phyloP scores from a whole-genome alignment of 1,139 yeast species.

The Wickerhamomyces sp. region DNA sequence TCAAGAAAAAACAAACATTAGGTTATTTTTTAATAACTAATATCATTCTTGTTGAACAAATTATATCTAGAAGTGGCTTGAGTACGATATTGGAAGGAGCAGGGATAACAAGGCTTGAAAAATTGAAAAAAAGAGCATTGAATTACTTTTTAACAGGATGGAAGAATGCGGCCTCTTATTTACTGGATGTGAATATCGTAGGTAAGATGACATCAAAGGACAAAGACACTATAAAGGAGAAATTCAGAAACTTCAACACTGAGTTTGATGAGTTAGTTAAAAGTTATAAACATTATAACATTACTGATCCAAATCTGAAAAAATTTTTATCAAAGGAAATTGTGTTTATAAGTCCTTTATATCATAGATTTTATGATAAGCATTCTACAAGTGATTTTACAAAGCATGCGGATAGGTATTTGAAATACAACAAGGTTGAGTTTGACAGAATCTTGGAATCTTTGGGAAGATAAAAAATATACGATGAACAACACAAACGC shows the following conservation, averaged over 20 bases:
- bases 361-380: slow-evolving; percentile 77
- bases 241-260: slow-evolving; percentile 74
- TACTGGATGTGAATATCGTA: slow-evolving; percentile 70
- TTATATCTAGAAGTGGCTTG: slow-evolving; percentile 58
- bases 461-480: slow-evolving; percentile 20
- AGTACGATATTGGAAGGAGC: slow-evolving; percentile 53
- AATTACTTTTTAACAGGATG: slow-evolving; percentile 79
- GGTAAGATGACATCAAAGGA: slow-evolving; percentile 59
- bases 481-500: not conserved
- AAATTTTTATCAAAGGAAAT: slow-evolving; percentile 62
- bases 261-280: slow-evolving; percentile 74
- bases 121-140: slow-evolving; percentile 68
- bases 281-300: slow-evolving; percentile 57
- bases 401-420: slow-evolving; percentile 67
- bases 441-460: slow-evolving; percentile 47
- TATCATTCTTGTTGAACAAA: slow-evolving; percentile 68
- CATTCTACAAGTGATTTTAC: slow-evolving; percentile 68
- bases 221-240: slow-evolving; percentile 79
- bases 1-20: slow-evolving; percentile 34
- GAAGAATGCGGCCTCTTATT: slow-evolving; percentile 71
- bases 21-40: slow-evolving; percentile 76
- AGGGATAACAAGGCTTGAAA: slow-evolving; percentile 64
- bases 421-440: slow-evolving; percentile 62
- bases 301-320: slow-evolving; percentile 64
- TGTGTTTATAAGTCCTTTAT: slow-evolving; percentile 73